phyloP scores from a whole-genome alignment of 768 basidiomycete genomes.

The Mrakia hoshinonis region DNA sequence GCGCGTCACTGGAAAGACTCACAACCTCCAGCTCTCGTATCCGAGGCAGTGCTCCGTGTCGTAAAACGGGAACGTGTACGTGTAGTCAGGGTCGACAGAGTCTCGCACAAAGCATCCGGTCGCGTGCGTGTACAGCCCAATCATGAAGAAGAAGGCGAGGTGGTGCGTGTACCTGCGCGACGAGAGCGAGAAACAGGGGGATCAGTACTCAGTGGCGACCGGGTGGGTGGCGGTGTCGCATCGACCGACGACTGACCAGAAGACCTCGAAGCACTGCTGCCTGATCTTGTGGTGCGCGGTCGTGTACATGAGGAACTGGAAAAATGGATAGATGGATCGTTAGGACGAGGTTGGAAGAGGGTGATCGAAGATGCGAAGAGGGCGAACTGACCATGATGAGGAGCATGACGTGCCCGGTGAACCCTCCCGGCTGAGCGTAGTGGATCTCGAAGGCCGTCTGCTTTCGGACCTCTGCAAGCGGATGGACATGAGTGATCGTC shows the following conservation, averaged over 20 bases:
- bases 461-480: constrained; percentile 55
- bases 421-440: constrained; percentile 79
- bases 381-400: constrained; percentile 79
- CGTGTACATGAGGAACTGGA: constrained; percentile 48
- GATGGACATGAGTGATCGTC: constrained; percentile 34
- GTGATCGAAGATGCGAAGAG: neutral
- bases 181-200: constrained; percentile 28
- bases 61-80: constrained; percentile 72
- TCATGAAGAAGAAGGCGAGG: constrained; percentile 87
- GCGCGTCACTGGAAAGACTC: neutral
- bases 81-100: constrained; percentile 62
- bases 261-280: constrained; percentile 81
- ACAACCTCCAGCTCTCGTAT: constrained; percentile 77
- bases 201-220: neutral
- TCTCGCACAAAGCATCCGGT: constrained; percentile 94
- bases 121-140: constrained; percentile 44
- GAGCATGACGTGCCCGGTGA: constrained; percentile 92
- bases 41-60: constrained; percentile 78
- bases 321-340: neutral
- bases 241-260: no score
- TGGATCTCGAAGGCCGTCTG: constrained; percentile 73
- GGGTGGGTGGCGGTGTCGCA: neutral
- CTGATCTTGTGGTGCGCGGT: constrained; percentile 85
- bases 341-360: neutral
- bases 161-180: neutral